phyloP scores from a whole-genome alignment of 2,329 filamentous ascomycete species.

The Penicillium sp. region DNA sequence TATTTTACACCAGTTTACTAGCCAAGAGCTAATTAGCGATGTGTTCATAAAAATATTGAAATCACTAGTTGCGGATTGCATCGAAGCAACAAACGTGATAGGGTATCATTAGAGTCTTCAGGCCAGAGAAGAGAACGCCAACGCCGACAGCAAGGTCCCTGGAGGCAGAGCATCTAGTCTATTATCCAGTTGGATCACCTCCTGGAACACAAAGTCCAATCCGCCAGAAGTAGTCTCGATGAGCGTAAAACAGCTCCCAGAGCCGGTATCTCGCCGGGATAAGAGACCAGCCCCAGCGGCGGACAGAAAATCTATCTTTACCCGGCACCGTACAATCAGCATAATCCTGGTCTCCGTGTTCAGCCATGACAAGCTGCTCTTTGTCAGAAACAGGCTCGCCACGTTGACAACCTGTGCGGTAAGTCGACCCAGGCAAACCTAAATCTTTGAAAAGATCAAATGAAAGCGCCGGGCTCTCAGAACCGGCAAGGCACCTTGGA shows the following conservation, averaged over 20 bases:
- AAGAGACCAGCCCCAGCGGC: slow-evolving; percentile 23
- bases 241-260: slow-evolving; percentile 92
- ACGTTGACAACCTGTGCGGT: slow-evolving; percentile 1
- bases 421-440: slow-evolving; percentile 3
- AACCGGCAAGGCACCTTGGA: slow-evolving; percentile 68
- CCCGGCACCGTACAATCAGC: slow-evolving; percentile 31
- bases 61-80: neutral
- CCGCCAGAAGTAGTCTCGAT: slow-evolving; percentile 96
- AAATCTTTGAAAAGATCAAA: slow-evolving; percentile 11
- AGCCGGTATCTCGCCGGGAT: slow-evolving; percentile 65
- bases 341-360: slow-evolving; percentile 9
- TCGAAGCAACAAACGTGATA: neutral
- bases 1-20: neutral
- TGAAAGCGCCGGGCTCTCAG: slow-evolving; percentile 22
- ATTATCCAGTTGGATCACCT: slow-evolving; percentile 49
- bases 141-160: neutral
- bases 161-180: neutral
- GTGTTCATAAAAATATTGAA: neutral
- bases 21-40: neutral
- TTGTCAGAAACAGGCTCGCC: neutral
- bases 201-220: slow-evolving; percentile 86
- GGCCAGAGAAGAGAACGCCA: neutral
- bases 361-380: slow-evolving; percentile 26
- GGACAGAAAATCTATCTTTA: slow-evolving; percentile 8
- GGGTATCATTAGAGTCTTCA: neutral